These are phyloP conservation scores for Barbarea vulgaris DNA, from an alignment of 345 rosid species.

Conservation along the genomic window DNA sequence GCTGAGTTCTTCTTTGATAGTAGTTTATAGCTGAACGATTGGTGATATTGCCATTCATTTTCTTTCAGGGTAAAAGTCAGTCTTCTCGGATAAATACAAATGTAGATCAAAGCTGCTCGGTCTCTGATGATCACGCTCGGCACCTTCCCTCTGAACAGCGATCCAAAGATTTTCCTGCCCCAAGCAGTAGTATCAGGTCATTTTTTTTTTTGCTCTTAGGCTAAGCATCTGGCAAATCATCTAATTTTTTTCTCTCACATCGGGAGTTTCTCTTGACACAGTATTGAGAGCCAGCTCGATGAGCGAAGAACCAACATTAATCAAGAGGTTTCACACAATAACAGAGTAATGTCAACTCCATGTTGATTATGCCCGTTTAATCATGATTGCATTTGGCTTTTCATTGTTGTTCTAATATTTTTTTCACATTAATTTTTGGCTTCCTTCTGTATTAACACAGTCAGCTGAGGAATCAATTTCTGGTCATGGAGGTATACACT, in stretches of 20 bases:
- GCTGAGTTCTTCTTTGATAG: constrained; percentile 21
- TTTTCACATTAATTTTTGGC: constrained; percentile 21
- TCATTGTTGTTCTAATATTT: constrained; percentile 15
- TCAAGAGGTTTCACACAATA: constrained; percentile 28
- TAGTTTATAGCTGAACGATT: constrained; percentile 10
- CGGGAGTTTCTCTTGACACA: constrained; percentile 15
- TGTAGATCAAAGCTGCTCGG: constrained; percentile 44
- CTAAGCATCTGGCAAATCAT: constrained; percentile 7
- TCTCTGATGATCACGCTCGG: constrained; percentile 47
- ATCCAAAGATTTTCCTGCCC: constrained; percentile 42
- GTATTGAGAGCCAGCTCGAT: constrained; percentile 28
- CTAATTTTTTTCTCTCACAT: constrained; percentile 8
- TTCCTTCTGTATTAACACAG: constrained; percentile 28
- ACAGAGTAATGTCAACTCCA: constrained; percentile 35
- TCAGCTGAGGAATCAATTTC: constrained; percentile 36
- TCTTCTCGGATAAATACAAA: constrained; percentile 44
- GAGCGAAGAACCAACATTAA: constrained; percentile 31
- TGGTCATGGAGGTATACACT: constrained; percentile 39
- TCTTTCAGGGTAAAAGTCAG: constrained; percentile 59
- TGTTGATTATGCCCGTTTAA: constrained; percentile 15
- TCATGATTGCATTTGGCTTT: constrained; percentile 14
- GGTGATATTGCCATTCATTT: constrained; percentile 24
- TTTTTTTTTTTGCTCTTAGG: constrained; percentile 2
- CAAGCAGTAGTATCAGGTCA: constrained; percentile 61
- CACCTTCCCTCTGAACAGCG: constrained; percentile 50